These are phyloP conservation scores for Aquilaria agallochum DNA, from an alignment of 441 rosid species.

Conservation along the genomic window DNA sequence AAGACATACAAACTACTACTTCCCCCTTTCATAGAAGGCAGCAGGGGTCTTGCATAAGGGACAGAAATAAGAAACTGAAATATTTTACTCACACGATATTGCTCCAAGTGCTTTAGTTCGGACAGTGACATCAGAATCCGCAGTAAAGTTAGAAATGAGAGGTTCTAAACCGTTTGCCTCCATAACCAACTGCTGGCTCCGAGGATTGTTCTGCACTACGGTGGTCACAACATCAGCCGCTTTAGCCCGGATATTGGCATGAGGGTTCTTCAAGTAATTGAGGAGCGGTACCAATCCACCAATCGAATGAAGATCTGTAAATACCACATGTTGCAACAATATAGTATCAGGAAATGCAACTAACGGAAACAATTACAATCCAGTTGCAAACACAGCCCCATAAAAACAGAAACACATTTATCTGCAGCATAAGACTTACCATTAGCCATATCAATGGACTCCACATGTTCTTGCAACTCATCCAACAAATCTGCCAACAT, in stretches of 20 bases:
- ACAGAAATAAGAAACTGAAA: neutral
- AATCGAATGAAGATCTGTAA: slow-evolving; percentile 81
- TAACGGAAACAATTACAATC: neutral
- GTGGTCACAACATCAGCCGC: slow-evolving; percentile 92
- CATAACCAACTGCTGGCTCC: slow-evolving; percentile 89
- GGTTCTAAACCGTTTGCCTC: slow-evolving; percentile 90
- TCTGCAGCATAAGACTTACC: slow-evolving; percentile 31
- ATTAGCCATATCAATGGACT: slow-evolving; percentile 86
- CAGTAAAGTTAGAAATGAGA: slow-evolving; percentile 60
- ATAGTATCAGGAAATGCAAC: neutral
- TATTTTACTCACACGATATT: slow-evolving; percentile 68
- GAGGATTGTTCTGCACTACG: slow-evolving; percentile 93
- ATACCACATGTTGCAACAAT: neutral
- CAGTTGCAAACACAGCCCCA: neutral
- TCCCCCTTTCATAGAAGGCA: neutral
- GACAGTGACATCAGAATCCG: slow-evolving; percentile 63
- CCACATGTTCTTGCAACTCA: slow-evolving; percentile 95
- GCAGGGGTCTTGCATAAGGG: neutral
- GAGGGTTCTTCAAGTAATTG: slow-evolving; percentile 64
- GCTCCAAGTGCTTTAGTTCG: slow-evolving; percentile 90
- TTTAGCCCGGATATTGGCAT: slow-evolving; percentile 83
- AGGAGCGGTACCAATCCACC: slow-evolving; percentile 94
- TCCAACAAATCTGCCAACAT: slow-evolving; percentile 72
- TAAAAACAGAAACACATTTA: neutral
- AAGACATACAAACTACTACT: neutral